Evolutionary conservation across 2,329 filamentous ascomycete genomes (phyloP).

Genomic region (Sporothrix protearum): DNA sequence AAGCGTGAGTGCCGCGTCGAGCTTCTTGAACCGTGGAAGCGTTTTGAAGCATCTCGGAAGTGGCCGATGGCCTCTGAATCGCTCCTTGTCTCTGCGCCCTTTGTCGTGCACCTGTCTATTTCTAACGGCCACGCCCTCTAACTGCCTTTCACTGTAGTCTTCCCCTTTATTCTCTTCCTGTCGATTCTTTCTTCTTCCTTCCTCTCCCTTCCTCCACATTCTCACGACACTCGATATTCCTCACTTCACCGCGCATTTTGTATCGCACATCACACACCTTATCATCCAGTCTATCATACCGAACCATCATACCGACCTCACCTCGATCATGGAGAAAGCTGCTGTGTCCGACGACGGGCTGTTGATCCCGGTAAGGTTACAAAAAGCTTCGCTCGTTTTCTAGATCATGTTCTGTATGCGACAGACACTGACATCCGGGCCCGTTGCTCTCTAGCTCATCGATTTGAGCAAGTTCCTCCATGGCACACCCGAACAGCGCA

Average conservation of each 20-base stretch:
- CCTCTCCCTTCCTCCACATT: background rate
- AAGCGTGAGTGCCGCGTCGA: background rate
- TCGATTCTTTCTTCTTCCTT: background rate
- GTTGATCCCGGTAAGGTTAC: slow-evolving; percentile 30
- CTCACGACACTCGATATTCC: background rate
- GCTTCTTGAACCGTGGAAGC: background rate
- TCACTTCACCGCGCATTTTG: background rate
- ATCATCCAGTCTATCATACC: background rate
- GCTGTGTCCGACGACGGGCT: slow-evolving; percentile 32
- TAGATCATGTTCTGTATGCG: background rate
- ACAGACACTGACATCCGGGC: background rate
- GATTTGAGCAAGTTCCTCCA: slow-evolving; percentile 72
- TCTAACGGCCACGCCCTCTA: background rate
- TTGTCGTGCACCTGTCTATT: background rate
- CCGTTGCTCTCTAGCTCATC: slow-evolving; percentile 56
- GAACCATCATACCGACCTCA: background rate
- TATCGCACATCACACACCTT: background rate
- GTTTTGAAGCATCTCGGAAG: slow-evolving; percentile 15
- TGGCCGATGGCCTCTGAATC: slow-evolving; percentile 17
- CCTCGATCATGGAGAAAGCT: slow-evolving; percentile 35
- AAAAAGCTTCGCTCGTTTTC: background rate
- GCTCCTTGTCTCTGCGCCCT: background rate
- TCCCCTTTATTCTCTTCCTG: background rate
- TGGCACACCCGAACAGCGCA: slow-evolving; percentile 58
- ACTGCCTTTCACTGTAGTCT: background rate